These are phyloP conservation scores for Coriaria nepalensis DNA, from an alignment of 306 rosid genomes.

Conservation along the genomic window DNA sequence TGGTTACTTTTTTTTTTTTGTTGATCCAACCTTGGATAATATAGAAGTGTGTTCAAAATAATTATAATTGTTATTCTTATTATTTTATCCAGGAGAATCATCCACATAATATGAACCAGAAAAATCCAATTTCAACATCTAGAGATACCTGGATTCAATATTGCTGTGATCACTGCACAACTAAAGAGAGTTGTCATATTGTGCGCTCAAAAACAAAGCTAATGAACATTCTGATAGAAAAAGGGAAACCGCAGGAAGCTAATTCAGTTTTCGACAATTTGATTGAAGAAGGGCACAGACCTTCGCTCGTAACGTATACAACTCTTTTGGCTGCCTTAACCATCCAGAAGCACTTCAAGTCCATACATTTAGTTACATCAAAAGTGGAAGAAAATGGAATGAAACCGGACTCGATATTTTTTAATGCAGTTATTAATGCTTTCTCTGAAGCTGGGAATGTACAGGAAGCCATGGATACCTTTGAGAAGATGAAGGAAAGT, in stretches of 20 bases:
- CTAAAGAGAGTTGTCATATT: conserved; percentile 27
- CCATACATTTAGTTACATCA: conserved; percentile 33
- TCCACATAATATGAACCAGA: conserved; percentile 18
- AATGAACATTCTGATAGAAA: conserved; percentile 44
- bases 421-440: conserved; percentile 52
- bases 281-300: conserved; percentile 45
- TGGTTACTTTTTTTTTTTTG: too few relatives aligned
- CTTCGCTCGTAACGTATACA: conserved; percentile 52
- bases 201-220: conserved; percentile 40
- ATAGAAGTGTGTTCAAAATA: not conserved
- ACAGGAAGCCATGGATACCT: conserved; percentile 43
- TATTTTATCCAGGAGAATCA: conserved; percentile 23
- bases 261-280: conserved; percentile 31
- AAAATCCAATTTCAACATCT: conserved; percentile 15
- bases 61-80: not conserved
- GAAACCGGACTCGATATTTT: conserved; percentile 51
- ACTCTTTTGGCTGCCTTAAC: conserved; percentile 45
- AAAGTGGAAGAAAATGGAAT: conserved; percentile 45
- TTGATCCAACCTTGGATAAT: too few relatives aligned
- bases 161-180: conserved; percentile 32
- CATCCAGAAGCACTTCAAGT: conserved; percentile 38
- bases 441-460: conserved; percentile 52
- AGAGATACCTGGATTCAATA: conserved; percentile 17
- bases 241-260: conserved; percentile 44
- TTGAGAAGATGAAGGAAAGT: conserved; percentile 49